Evolutionary conservation across 257 asterid species (phyloP).

Genomic region (Nicotiana undulata): DNA sequence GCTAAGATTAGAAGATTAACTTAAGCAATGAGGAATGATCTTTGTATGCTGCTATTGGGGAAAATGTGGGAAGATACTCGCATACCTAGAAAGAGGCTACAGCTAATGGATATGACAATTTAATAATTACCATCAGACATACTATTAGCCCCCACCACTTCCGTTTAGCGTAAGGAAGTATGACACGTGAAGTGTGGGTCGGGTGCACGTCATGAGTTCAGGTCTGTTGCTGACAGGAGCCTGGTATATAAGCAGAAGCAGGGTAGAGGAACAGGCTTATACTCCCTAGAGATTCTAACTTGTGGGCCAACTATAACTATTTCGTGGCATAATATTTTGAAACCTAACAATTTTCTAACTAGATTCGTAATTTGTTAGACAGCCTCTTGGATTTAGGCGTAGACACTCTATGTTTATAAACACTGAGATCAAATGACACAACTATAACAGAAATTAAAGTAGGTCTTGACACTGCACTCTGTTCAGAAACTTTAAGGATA

Average conservation of each 20-base stretch:
- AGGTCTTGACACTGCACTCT: background rate
- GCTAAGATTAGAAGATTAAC: background rate
- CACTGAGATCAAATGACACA: background rate
- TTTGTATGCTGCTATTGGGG: background rate
- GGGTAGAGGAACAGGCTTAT: background rate
- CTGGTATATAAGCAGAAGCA: background rate
- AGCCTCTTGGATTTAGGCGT: background rate
- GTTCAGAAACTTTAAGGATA: background rate
- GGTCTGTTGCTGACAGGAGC: background rate
- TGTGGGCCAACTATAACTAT: slow-evolving; percentile 3
- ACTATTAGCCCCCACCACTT: background rate
- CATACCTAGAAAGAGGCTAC: background rate
- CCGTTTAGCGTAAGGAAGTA: background rate
- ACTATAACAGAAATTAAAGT: background rate
- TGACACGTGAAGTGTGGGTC: background rate
- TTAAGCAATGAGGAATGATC: background rate
- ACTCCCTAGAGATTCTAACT: background rate
- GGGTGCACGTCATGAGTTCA: background rate
- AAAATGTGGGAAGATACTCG: background rate
- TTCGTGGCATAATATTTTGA: background rate
- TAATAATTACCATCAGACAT: background rate
- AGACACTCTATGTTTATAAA: background rate
- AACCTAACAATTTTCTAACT: background rate
- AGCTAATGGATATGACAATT: background rate
- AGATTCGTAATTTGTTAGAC: background rate